Percentiles rank a stretch among this genome's conserved stretches.
phyloP scores from a whole-genome alignment of 140 eudicot genomes.

The Senecio squalidus region DNA sequence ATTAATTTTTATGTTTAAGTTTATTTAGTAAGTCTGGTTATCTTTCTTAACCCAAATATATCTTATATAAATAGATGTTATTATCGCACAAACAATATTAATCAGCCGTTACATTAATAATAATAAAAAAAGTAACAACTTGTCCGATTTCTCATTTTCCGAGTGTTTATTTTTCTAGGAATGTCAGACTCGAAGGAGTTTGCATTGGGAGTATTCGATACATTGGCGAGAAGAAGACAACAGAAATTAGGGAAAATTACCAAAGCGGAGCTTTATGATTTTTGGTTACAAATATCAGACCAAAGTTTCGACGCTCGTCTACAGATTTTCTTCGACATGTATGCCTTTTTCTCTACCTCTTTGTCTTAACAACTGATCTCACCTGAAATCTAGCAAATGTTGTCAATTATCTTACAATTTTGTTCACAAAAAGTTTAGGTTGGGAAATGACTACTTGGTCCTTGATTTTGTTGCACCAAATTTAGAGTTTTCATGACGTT shows the following conservation, averaged over 20 bases:
- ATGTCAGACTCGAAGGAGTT: slow-evolving; percentile 97
- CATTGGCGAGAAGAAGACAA: slow-evolving; percentile 70
- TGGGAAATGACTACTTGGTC: slow-evolving; percentile 22
- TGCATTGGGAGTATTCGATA: slow-evolving; percentile 86
- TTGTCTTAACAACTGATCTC: too few relatives aligned
- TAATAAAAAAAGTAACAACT: too few relatives aligned
- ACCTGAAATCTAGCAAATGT: background rate
- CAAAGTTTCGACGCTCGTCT: slow-evolving; percentile 96
- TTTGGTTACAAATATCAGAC: slow-evolving; percentile 91
- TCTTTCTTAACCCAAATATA: too few relatives aligned
- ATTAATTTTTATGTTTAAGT: background rate
- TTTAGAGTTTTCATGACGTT: slow-evolving; percentile 5
- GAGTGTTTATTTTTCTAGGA: slow-evolving; percentile 40
- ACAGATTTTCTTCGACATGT: slow-evolving; percentile 98
- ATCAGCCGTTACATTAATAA: too few relatives aligned
- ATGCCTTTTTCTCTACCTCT: background rate
- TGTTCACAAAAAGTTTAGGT: slow-evolving; percentile 1
- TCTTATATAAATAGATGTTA: too few relatives aligned
- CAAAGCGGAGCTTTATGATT: slow-evolving; percentile 80
- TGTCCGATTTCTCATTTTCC: too few relatives aligned
- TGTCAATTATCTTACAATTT: background rate
- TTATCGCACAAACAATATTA: too few relatives aligned
- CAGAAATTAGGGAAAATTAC: slow-evolving; percentile 54
- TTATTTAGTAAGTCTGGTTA: background rate
- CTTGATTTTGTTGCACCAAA: slow-evolving; percentile 12